phyloP scores from a whole-genome alignment of 257 asterid genomes.

The Asclepias syriaca region DNA sequence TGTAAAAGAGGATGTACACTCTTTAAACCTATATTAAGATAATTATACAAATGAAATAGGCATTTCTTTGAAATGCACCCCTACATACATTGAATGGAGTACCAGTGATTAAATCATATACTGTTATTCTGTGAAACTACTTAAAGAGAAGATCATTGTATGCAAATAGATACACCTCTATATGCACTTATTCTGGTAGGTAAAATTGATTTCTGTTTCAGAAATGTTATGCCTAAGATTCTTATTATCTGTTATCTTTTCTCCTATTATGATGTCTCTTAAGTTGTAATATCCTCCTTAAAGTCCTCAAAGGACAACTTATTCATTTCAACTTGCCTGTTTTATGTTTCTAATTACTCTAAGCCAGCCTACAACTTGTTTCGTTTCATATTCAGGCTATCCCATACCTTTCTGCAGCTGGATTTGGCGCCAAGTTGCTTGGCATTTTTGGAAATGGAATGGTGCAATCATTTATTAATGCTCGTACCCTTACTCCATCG shows the following conservation, averaged over 20 bases:
- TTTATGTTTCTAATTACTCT: background rate
- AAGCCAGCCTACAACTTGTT: background rate
- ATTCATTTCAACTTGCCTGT: background rate
- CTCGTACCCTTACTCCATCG: slow-evolving; percentile 75
- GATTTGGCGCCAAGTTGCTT: slow-evolving; percentile 96
- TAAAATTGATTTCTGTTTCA: background rate
- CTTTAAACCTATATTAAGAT: background rate
- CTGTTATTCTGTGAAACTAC: background rate
- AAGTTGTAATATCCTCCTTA: background rate
- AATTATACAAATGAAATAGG: no score
- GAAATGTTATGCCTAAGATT: background rate
- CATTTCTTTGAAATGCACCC: no score
- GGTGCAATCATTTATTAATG: slow-evolving; percentile 94
- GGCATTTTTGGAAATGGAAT: slow-evolving; percentile 96
- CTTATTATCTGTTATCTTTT: background rate
- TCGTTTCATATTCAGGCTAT: slow-evolving; percentile 58
- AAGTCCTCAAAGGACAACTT: background rate
- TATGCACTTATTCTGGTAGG: background rate
- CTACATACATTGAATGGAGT: no score
- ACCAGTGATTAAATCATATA: background rate
- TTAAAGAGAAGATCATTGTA: background rate
- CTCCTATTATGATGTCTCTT: background rate
- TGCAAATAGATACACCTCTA: background rate
- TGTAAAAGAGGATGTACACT: background rate
- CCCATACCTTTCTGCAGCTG: slow-evolving; percentile 90